Conservation (phyloP, 2,329 filamentous ascomycete species). For the Cryphonectria parasitica region DNA sequence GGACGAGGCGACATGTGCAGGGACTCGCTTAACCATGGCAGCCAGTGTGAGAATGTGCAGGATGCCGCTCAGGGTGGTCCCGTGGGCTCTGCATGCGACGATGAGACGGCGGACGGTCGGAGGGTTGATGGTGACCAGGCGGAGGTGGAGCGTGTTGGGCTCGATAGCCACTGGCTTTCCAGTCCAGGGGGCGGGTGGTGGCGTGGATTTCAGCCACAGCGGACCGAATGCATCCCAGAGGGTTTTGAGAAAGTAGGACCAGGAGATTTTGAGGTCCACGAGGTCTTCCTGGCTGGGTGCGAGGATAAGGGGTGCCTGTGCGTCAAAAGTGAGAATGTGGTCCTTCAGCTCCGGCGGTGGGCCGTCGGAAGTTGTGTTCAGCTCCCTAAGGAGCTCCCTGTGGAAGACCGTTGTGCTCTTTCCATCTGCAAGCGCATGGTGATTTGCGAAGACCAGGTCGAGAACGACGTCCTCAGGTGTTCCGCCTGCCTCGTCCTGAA, state of each 20-base stretch:
- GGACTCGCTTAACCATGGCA: slow-evolving; percentile 45
- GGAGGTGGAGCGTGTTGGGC: slow-evolving; percentile 43
- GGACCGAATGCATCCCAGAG: slow-evolving; percentile 48
- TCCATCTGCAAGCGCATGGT: slow-evolving; percentile 59
- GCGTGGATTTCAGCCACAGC: slow-evolving; percentile 40
- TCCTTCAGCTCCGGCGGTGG: slow-evolving; percentile 29
- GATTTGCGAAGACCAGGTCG: slow-evolving; percentile 53
- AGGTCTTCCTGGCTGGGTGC: slow-evolving; percentile 46
- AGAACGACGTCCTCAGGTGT: slow-evolving; percentile 33
- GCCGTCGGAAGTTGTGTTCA: slow-evolving; percentile 37
- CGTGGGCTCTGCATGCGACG: slow-evolving; percentile 44
- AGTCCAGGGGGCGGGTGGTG: slow-evolving; percentile 42
- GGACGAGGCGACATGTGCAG: slow-evolving; percentile 37
- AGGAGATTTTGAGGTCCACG: slow-evolving; percentile 45
- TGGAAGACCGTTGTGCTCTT: slow-evolving; percentile 55
- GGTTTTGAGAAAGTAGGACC: slow-evolving; percentile 44
- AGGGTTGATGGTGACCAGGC: slow-evolving; percentile 42
- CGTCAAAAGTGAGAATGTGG: slow-evolving; percentile 39
- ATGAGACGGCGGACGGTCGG: slow-evolving; percentile 40
- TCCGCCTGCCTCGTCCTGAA: slow-evolving; percentile 31
- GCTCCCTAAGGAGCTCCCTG: slow-evolving; percentile 46
- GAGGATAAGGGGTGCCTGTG: slow-evolving; percentile 37
- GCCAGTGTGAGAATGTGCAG: slow-evolving; percentile 50
- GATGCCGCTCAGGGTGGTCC: slow-evolving; percentile 52
- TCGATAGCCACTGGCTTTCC: slow-evolving; percentile 42